Evolutionary conservation across 1,139 yeast species (phyloP).

Genomic region (Candida sp.): DNA sequence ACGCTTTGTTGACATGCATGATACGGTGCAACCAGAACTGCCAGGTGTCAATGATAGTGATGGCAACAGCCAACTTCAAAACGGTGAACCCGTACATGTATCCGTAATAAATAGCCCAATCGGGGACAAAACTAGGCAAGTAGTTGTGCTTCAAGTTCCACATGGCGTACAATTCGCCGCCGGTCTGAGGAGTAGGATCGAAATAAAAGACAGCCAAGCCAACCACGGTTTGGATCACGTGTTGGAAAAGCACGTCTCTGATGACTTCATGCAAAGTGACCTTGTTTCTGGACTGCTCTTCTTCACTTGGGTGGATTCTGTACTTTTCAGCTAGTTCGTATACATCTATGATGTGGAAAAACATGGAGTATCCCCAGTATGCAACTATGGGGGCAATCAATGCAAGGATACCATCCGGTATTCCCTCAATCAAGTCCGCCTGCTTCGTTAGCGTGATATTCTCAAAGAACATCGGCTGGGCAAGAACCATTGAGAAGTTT

Average conservation of each 20-base stretch:
- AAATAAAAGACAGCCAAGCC: slow-evolving; percentile 59
- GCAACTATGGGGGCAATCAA: slow-evolving; percentile 76
- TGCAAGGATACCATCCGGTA: slow-evolving; percentile 78
- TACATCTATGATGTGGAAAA: slow-evolving; percentile 78
- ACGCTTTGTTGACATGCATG: slow-evolving; percentile 82
- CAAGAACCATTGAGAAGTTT: slow-evolving; percentile 16
- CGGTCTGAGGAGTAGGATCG: slow-evolving; percentile 72
- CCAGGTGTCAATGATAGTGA: slow-evolving; percentile 89
- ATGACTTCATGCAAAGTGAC: slow-evolving; percentile 73
- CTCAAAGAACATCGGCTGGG: slow-evolving; percentile 14
- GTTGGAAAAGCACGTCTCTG: slow-evolving; percentile 84
- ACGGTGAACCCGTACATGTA: slow-evolving; percentile 68
- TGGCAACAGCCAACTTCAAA: slow-evolving; percentile 62
- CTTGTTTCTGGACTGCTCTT: slow-evolving; percentile 74
- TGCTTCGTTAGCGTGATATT: slow-evolving; percentile 10
- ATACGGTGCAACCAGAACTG: slow-evolving; percentile 87
- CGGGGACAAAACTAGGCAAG: slow-evolving; percentile 46
- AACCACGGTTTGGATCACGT: slow-evolving; percentile 74
- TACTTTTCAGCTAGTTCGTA: slow-evolving; percentile 78
- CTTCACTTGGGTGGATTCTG: slow-evolving; percentile 92
- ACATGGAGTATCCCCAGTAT: slow-evolving; percentile 79
- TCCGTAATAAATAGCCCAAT: slow-evolving; percentile 43
- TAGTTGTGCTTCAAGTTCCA: slow-evolving; percentile 62
- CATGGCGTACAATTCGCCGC: slow-evolving; percentile 69
- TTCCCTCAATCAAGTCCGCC: slow-evolving; percentile 35